These are phyloP conservation scores for Gloeostereum incarnatum DNA, from an alignment of 768 basidiomycete species.

Conservation along the genomic window DNA sequence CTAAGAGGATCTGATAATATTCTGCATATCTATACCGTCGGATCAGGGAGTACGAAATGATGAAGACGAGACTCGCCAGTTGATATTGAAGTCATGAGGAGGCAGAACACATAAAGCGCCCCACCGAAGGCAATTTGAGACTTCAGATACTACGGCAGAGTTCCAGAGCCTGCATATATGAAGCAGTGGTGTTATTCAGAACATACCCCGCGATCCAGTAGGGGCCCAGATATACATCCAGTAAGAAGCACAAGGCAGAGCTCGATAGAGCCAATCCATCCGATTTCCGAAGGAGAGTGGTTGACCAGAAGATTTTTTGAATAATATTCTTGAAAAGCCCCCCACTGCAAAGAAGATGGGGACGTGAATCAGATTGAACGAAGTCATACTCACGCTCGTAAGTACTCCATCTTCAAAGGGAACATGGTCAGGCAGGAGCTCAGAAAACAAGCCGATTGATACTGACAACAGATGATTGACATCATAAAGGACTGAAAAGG, in stretches of 20 bases:
- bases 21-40: constrained; percentile 10
- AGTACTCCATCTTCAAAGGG: constrained; percentile 7
- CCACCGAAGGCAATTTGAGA: constrained; percentile 9
- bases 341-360: constrained; percentile 7
- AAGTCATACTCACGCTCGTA: constrained; percentile 7
- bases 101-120: constrained; percentile 9
- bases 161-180: no score
- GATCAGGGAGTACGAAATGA: constrained; percentile 11
- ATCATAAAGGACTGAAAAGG: constrained; percentile 10
- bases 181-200: not conserved
- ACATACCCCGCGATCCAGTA: constrained; percentile 10
- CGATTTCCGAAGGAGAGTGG: constrained; percentile 10
- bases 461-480: constrained; percentile 11
- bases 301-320: constrained; percentile 9
- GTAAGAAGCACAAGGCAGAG: constrained; percentile 11
- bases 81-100: constrained; percentile 10
- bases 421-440: not conserved
- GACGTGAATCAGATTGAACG: not conserved
- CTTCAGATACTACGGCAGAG: constrained; percentile 7
- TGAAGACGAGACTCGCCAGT: constrained; percentile 11
- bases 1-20: constrained; percentile 23
- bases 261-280: constrained; percentile 16
- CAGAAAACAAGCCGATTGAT: not conserved
- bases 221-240: constrained; percentile 10
- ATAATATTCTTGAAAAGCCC: constrained; percentile 12